Base-by-base conservation (phyloP, 2,329 filamentous ascomycete species). In the Stylonectria norvegica region DNA sequence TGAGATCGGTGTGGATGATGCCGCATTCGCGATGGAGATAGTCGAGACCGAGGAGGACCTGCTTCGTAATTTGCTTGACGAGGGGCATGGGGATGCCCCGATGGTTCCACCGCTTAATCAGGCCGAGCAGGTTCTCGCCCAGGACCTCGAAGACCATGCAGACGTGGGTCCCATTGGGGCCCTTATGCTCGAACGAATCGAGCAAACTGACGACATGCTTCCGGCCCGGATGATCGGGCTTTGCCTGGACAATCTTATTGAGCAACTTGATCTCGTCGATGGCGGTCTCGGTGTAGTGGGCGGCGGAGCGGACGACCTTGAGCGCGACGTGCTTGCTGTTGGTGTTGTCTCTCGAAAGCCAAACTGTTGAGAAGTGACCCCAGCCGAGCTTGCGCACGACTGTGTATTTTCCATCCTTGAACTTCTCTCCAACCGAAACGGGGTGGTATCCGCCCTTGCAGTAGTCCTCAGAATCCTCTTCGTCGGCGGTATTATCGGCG, bases 121-220 rank as follows among this genome's bases (percentile, higher is more conserved):
- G 69, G 18, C 93, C 91, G 38, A 97, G 71, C 49, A 97, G 69
- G 61, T 97, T 97, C 75, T 97, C 90, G 38, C 93, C 93, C 41
- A 98, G 69, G 4, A 98, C 93, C 66, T 98, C 93, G 58, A 98
- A 98, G 6, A 98, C 93, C 91, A 98, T 97, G 72, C 93, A 98
- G 43, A 97, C 89, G 61, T 98, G 93, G 36, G 89, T 86, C 34
- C 93, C 93, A 60, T 98, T 94, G 30, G 91, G 91, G 8, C 93
- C 93, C 66, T 94, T 94, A 71, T 97, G 93, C 64, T 96, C 91
- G 65, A 98, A 98, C 0, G 89, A 95, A 67, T 97, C 91, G 55
- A 97, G 78, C 27, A 98, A 76, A 65, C 89, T 95, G 64, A 98
- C 93, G 50, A 97, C 93, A 60, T 97, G 91, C 65, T 87, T 87